Percentiles rank a stretch among this genome's conserved stretches.
phyloP scores from a whole-genome alignment of 148 eudicot species.

The Persicaria maculosa region DNA sequence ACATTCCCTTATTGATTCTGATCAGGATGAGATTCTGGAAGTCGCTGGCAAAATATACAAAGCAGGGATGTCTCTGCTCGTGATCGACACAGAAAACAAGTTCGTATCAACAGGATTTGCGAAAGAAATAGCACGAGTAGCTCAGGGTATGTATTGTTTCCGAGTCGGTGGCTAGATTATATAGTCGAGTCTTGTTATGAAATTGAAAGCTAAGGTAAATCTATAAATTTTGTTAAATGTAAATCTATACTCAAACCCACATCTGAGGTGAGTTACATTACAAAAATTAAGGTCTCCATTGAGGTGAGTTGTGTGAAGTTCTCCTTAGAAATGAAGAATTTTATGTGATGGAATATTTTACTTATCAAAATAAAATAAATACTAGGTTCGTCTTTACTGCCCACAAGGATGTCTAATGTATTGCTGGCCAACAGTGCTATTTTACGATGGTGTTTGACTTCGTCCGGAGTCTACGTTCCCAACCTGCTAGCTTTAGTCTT shows the following conservation, averaged over 20 bases:
- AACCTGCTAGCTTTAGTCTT: too few relatives aligned
- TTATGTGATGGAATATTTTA: too few relatives aligned
- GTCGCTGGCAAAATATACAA: constrained; percentile 93
- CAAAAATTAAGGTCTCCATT: too few relatives aligned
- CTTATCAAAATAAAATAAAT: too few relatives aligned
- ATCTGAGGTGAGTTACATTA: too few relatives aligned
- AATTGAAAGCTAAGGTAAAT: neutral
- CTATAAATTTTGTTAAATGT: neutral
- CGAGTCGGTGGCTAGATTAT: neutral
- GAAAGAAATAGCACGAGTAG: constrained; percentile 93
- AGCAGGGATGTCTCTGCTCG: constrained; percentile 95
- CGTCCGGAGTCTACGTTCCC: too few relatives aligned
- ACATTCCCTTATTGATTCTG: neutral
- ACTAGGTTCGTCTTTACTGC: too few relatives aligned
- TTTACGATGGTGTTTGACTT: too few relatives aligned
- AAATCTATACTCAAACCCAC: neutral
- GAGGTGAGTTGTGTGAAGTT: too few relatives aligned
- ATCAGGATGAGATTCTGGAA: constrained; percentile 93
- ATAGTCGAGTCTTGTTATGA: neutral
- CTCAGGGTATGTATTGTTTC: constrained; percentile 53
- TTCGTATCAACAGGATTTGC: constrained; percentile 98
- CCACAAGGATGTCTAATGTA: too few relatives aligned
- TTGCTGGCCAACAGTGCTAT: too few relatives aligned
- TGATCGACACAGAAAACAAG: constrained; percentile 96
- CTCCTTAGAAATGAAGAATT: too few relatives aligned